phyloP scores from a whole-genome alignment of 768 basidiomycete genomes.

The Candolleomyces eurysporus region DNA sequence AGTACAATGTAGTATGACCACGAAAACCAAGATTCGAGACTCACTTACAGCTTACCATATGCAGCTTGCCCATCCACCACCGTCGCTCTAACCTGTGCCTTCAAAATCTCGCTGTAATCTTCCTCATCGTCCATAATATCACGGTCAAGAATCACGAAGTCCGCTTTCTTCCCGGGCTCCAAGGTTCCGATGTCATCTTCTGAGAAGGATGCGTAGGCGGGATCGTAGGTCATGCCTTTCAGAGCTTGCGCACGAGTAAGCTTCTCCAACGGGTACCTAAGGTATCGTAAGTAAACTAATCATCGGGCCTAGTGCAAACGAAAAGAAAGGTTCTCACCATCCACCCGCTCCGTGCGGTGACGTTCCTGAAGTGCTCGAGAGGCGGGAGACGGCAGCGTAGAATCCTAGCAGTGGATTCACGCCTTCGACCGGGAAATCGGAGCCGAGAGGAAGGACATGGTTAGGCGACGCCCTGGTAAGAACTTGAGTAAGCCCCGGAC shows the following conservation, averaged over 20 bases:
- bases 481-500: too few relatives aligned
- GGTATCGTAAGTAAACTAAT: too few relatives aligned
- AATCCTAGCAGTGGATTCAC: conserved; percentile 90
- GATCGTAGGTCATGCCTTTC: conserved; percentile 86
- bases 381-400: conserved; percentile 82
- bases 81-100: conserved; percentile 68
- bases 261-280: conserved; percentile 71
- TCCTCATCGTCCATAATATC: conserved; percentile 73
- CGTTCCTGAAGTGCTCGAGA: conserved; percentile 65
- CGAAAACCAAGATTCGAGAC: conserved; percentile 36
- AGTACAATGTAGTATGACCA: conserved; percentile 33
- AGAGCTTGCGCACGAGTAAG: conserved; percentile 80
- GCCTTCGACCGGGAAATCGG: conserved; percentile 92
- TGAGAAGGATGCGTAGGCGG: conserved; percentile 85
- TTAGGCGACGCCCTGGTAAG: conserved; percentile 26
- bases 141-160: conserved; percentile 77
- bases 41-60: conserved; percentile 32
- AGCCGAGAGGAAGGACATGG: conserved; percentile 73
- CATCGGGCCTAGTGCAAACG: not conserved
- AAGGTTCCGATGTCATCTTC: conserved; percentile 73
- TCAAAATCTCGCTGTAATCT: conserved; percentile 48
- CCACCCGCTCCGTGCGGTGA: conserved; percentile 76
- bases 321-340: conserved; percentile 54
- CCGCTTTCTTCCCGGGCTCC: conserved; percentile 76
- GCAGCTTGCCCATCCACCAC: conserved; percentile 68